phyloP scores from a whole-genome alignment of 371 early-diverging fungal genomes.

The Apophysomyces ossiformis region DNA sequence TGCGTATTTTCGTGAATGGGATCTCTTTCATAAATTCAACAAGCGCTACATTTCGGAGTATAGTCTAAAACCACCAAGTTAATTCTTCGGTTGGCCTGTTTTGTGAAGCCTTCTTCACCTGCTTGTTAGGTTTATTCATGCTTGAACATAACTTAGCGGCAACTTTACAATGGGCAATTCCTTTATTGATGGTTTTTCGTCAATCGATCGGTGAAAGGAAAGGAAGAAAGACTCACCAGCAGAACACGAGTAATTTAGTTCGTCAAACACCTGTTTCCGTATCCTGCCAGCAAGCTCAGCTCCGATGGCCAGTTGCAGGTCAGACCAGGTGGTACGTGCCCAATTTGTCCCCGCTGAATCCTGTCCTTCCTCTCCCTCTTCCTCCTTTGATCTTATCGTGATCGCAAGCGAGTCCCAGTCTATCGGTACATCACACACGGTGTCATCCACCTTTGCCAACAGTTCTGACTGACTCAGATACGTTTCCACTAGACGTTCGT shows the following conservation, averaged over 20 bases:
- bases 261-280: conserved; percentile 65
- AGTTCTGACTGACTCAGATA: conserved; percentile 47
- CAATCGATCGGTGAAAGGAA: background rate
- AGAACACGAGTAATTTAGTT: conserved; percentile 82
- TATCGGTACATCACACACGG: conserved; percentile 27
- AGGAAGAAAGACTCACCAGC: conserved; percentile 54
- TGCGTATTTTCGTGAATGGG: conserved; percentile 76
- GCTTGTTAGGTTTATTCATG: conserved; percentile 87
- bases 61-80: conserved; percentile 43
- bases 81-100: background rate
- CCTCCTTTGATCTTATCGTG: conserved; percentile 26
- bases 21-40: conserved; percentile 63
- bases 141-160: conserved; percentile 87
- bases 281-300: conserved; percentile 74
- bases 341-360: conserved; percentile 10
- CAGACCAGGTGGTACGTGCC: conserved; percentile 53
- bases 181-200: conserved; percentile 15
- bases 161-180: conserved; percentile 85
- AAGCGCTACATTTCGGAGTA: conserved; percentile 61
- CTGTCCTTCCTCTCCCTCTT: conserved; percentile 19
- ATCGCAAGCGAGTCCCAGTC: conserved; percentile 43
- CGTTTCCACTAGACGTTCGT: conserved; percentile 54
- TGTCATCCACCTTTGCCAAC: conserved; percentile 31
- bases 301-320: conserved; percentile 75
- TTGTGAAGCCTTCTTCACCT: conserved; percentile 40